Evolutionary conservation across 352 stramenopile genomes (phyloP).

Genomic region (Vaucheria bursata): DNA sequence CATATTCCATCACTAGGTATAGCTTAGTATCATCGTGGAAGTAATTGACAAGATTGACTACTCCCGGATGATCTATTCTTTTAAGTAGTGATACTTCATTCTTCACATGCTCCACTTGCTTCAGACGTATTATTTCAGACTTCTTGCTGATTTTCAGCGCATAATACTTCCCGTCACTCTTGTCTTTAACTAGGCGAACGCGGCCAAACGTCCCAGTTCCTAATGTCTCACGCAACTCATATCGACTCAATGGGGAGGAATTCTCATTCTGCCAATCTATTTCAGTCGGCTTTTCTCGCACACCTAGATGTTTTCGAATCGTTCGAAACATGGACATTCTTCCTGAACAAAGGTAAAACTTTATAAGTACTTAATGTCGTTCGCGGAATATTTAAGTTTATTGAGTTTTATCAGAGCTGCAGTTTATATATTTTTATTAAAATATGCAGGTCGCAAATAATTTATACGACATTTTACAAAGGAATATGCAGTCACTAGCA

Average conservation of each 20-base stretch:
- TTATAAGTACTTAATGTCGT: no score
- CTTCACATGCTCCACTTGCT: constrained; percentile 75
- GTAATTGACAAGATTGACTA: constrained; percentile 59
- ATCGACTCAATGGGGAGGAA: background rate
- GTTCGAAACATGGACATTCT: no score
- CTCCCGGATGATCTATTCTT: constrained; percentile 73
- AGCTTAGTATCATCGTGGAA: constrained; percentile 78
- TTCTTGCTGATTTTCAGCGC: constrained; percentile 85
- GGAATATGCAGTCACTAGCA: no score
- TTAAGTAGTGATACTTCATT: constrained; percentile 76
- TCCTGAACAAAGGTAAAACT: no score
- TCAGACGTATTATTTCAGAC: constrained; percentile 69
- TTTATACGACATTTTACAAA: no score
- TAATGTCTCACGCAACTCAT: background rate
- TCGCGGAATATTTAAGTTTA: no score
- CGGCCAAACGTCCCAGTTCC: constrained; percentile 67
- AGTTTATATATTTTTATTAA: no score
- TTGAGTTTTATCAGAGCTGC: no score
- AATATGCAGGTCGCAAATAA: no score
- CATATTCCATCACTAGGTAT: constrained; percentile 80
- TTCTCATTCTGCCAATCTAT: no score
- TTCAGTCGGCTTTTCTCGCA: no score
- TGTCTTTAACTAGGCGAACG: constrained; percentile 67
- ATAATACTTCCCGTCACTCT: constrained; percentile 57
- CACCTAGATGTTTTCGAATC: no score